These are phyloP conservation scores for Skeletonema potamos DNA, from an alignment of 108 stramenopile species.

Conservation along the genomic window DNA sequence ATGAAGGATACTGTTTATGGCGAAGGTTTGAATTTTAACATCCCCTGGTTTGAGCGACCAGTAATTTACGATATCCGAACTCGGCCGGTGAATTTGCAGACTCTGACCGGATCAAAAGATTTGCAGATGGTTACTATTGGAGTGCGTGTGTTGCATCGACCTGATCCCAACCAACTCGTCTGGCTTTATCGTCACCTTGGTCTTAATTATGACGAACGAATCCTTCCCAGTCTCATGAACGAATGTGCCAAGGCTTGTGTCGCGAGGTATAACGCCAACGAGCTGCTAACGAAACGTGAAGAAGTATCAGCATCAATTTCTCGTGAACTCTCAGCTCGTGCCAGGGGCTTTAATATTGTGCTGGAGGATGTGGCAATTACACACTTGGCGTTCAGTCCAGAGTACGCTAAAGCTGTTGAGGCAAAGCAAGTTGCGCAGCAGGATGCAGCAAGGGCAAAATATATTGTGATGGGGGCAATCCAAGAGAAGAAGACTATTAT, in stretches of 20 bases:
- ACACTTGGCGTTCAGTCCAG: slow-evolving; percentile 96
- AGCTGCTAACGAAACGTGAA: slow-evolving; percentile 99
- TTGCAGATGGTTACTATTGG: slow-evolving; percentile 99
- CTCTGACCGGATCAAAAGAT: slow-evolving; percentile 96
- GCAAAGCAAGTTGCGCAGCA: slow-evolving; percentile 99
- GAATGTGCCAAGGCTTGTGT: slow-evolving; percentile 99
- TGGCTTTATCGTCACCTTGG: slow-evolving; percentile 95
- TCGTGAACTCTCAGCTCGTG: slow-evolving; percentile 78
- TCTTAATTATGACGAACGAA: slow-evolving; percentile 96
- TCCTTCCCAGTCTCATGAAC: slow-evolving; percentile 99
- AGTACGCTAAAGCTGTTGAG: slow-evolving; percentile 99
- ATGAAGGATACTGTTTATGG: slow-evolving; percentile 87
- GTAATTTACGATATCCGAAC: slow-evolving; percentile 96
- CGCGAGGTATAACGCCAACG: slow-evolving; percentile 98
- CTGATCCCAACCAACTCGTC: slow-evolving; percentile 85
- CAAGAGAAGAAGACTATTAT: slow-evolving; percentile 99
- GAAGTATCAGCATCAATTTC: slow-evolving; percentile 86
- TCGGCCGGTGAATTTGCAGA: slow-evolving; percentile 92
- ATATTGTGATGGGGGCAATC: slow-evolving; percentile 94
- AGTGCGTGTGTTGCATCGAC: slow-evolving; percentile 97
- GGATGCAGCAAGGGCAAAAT: slow-evolving; percentile 98
- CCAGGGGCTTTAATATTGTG: slow-evolving; percentile 81
- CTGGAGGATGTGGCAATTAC: slow-evolving; percentile 99
- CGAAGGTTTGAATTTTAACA: slow-evolving; percentile 97
- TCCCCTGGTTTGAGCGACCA: slow-evolving; percentile 99